Evolutionary conservation across 257 asterid species (phyloP).

Genomic region (Ophiorrhiza pumila): DNA sequence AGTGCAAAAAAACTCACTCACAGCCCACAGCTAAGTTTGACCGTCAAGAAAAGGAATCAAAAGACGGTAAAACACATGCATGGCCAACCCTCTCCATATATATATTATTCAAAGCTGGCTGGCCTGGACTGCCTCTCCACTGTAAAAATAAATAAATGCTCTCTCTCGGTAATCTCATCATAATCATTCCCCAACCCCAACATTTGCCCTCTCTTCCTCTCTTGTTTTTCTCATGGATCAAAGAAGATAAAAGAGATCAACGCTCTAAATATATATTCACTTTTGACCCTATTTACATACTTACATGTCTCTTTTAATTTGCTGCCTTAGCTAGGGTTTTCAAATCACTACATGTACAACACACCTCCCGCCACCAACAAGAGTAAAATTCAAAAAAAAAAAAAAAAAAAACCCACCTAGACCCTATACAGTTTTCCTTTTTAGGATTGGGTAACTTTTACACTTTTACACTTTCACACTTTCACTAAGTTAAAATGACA

Average conservation of each 20-base stretch:
- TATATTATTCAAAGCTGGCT: slow-evolving; percentile 23
- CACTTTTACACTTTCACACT: neutral
- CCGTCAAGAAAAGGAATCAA: slow-evolving; percentile 61
- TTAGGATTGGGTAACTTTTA: neutral
- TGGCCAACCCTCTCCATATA: slow-evolving; percentile 24
- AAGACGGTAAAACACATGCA: slow-evolving; percentile 50
- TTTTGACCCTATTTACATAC: too few species aligned
- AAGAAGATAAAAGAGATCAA: neutral
- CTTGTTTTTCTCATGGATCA: neutral
- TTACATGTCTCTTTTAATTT: too few species aligned
- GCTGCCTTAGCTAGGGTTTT: slow-evolving; percentile 3
- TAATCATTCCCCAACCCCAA: slow-evolving; percentile 30
- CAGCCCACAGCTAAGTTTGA: slow-evolving; percentile 59
- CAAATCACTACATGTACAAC: neutral
- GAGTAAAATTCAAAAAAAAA: too few species aligned
- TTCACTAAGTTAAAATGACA: neutral
- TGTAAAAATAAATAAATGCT: slow-evolving; percentile 13
- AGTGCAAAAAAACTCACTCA: slow-evolving; percentile 36
- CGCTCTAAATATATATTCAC: too few species aligned
- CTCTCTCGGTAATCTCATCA: slow-evolving; percentile 38
- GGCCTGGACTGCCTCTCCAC: slow-evolving; percentile 18
- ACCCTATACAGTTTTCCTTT: too few species aligned
- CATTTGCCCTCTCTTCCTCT: slow-evolving; percentile 10
- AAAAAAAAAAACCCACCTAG: neutral
- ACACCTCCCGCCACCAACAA: too few species aligned